Percentiles rank a stretch among this genome's conserved stretches.
Evolutionary conservation across 306 rosid genomes (phyloP).

Genomic region (Pyrus betulifolia): DNA sequence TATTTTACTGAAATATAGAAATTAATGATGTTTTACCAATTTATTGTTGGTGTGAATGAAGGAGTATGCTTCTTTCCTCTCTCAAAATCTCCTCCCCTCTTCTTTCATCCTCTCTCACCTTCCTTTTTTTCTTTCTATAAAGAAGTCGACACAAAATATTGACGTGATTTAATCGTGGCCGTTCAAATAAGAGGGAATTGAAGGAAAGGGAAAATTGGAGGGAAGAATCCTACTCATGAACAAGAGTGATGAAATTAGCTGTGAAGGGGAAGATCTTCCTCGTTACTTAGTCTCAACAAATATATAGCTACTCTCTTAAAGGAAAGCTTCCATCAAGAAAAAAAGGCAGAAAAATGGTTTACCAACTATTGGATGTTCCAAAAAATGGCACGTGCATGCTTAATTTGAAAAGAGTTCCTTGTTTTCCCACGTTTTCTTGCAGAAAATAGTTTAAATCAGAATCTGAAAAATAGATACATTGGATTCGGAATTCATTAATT

Average conservation of each 20-base stretch:
- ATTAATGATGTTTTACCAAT: background rate
- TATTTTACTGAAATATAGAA: background rate
- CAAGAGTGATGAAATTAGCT: background rate
- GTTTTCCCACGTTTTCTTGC: background rate
- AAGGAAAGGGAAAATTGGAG: too few species aligned
- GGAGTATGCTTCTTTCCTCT: too few species aligned
- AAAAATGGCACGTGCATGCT: background rate
- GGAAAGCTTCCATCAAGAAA: background rate
- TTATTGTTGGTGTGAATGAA: background rate
- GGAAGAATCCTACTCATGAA: too few species aligned
- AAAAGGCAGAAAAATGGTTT: background rate
- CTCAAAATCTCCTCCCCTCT: too few species aligned
- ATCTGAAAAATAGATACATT: background rate
- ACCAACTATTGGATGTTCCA: background rate
- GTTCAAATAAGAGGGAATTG: too few species aligned
- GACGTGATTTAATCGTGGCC: too few species aligned
- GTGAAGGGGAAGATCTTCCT: background rate
- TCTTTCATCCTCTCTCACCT: too few species aligned
- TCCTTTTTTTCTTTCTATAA: too few species aligned
- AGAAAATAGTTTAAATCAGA: background rate
- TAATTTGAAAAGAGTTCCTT: background rate
- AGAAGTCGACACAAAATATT: too few species aligned
- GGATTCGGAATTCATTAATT: background rate
- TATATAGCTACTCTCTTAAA: background rate
- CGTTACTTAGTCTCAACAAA: background rate